Conservation (phyloP, 805 yeast genomes). For the Pichia eremophila region DNA sequence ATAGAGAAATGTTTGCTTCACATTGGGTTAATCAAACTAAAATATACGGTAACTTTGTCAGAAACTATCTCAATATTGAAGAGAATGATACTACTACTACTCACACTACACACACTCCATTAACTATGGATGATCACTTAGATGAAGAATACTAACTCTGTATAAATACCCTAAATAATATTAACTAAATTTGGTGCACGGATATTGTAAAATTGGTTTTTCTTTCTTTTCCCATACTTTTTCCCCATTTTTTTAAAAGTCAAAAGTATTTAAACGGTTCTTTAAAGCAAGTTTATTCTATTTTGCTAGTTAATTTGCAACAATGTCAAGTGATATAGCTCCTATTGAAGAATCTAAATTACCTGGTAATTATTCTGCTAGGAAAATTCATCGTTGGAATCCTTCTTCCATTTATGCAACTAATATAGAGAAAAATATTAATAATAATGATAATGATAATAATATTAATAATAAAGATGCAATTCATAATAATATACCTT, state of each 20-base stretch:
- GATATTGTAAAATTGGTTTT: no score
- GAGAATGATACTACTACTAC: background rate
- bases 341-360: conserved; percentile 33
- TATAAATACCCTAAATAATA: no score
- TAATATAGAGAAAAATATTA: conserved; percentile 1
- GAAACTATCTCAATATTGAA: conserved; percentile 7
- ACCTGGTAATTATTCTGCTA: conserved; percentile 47
- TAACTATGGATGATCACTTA: no score
- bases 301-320: no score
- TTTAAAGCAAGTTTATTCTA: no score
- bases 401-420: conserved; percentile 12
- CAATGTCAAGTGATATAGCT: conserved; percentile 12
- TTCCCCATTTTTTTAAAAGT: no score
- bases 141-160: background rate
- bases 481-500: conserved; percentile 55
- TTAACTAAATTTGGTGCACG: no score
- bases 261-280: no score
- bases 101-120: no score
- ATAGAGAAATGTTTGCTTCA: conserved; percentile 9
- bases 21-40: conserved; percentile 11
- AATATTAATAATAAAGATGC: conserved; percentile 33
- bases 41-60: conserved; percentile 12
- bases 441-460: background rate
- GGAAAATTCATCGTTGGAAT: conserved; percentile 45
- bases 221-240: no score